Base-by-base conservation (phyloP, 2,329 filamentous ascomycete genomes). In the Plectosphaerella sp. region DNA sequence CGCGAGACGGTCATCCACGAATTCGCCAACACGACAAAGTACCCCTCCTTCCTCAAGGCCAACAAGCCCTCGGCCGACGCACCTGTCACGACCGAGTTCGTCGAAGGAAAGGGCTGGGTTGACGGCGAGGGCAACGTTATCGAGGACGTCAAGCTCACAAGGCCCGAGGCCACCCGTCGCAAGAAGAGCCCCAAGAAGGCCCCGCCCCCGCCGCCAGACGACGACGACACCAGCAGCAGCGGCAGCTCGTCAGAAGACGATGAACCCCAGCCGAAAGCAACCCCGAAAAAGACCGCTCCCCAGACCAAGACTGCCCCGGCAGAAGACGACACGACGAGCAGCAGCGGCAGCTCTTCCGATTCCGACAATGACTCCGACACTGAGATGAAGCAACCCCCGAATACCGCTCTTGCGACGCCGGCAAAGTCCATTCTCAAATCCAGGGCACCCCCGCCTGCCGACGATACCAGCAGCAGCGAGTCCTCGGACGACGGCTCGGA, bases 61-160 rank as follows among this genome's bases (percentile, higher is more conserved):
- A 75, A 65, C 42, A 69, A 72, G 5, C 66, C 72, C 2, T 70
- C 69, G 1, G 70, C 70, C 2, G 68, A 67, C 10, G 66, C 68
- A 15, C 76, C 77, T 46, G 66, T 74, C n/a, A 68, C 76, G 4
- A 54, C 54, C 3, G 84, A 87, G 52, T 97, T 87, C 65, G 80
- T 94, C 41, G 87, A 96, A 50, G 91, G 88, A 20, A 86, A 88
- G 62, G 93, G 93, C 1, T 97, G 94, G 93, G 80, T 96, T 0
- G 87, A 96, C 61, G 82, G 84, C 55, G 75, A 86, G 15, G 92
- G 92, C 6, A 83, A 86, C 51, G 72, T 97, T 1, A 81, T 96
- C 3, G 89, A 95, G 67, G 69, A 68, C 9, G 74, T 74, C 36
- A 76, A 72, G 56, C 64, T 62, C 33, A 76, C 68, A 49, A 70